A percentile compares a stretch with the other conserved stretches of the same genome.
phyloP scores from a whole-genome alignment of 345 rosid species.

The Acer yangbiense region DNA sequence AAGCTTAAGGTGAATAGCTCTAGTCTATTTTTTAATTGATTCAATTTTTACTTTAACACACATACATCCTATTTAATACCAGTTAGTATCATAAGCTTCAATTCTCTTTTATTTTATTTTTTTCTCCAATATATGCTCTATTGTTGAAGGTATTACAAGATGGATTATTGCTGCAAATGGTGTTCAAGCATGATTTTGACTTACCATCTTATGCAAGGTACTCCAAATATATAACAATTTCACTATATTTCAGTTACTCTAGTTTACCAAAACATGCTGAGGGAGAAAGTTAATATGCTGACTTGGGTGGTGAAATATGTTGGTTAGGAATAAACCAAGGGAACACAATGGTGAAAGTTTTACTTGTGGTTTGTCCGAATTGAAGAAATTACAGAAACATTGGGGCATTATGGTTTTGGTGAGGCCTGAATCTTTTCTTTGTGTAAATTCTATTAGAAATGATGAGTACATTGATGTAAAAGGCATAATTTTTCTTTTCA shows the following conservation, averaged over 20 bases:
- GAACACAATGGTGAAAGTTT: constrained; percentile 50
- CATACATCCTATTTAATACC: neutral
- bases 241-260: neutral
- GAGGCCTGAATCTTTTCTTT: constrained; percentile 33
- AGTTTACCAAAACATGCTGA: neutral
- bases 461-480: neutral
- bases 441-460: neutral
- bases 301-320: constrained; percentile 34
- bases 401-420: constrained; percentile 83
- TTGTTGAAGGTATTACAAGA: constrained; percentile 37
- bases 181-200: constrained; percentile 54
- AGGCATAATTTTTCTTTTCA: too few relatives aligned
- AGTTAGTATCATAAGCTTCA: neutral
- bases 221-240: constrained; percentile 10
- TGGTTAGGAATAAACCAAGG: constrained; percentile 47
- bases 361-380: constrained; percentile 52
- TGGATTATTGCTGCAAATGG: constrained; percentile 47
- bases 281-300: constrained; percentile 25
- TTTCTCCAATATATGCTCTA: neutral
- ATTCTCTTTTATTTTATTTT: neutral
- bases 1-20: neutral
- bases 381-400: constrained; percentile 58
- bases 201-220: constrained; percentile 70
- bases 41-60: neutral
- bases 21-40: neutral